Base-by-base conservation (phyloP, 805 yeast species). In the Lipomyces japonicus region DNA sequence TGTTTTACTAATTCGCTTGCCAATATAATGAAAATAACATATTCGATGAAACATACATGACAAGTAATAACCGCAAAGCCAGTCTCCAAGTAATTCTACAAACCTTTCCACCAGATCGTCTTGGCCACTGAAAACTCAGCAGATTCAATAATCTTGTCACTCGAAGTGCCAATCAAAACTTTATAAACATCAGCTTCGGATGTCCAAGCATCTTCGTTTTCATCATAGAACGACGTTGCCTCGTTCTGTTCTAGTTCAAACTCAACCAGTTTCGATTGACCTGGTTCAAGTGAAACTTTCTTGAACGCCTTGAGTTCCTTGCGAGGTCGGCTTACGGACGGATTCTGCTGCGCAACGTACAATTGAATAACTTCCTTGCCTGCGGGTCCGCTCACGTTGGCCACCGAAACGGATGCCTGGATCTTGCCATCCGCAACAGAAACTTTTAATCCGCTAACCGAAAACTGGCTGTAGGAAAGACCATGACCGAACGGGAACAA, bases 401-500 rank as follows among this genome's bases (percentile, higher is more conserved):
- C 22, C 7, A 51, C 52, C 3, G 10, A 36, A 19, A 22, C 50
- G 3, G 43, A 7, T 14, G 31, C 42, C 16, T 39, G 10, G 7
- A 39, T 16, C 39, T 6, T 48, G 25, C 67, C 65, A 6, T 63
- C 70, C 12, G 61, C 65, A 21, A 55, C 60, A 4, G 55, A 45
- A 4, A 71, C 21, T 34, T 7, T 6, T 6, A 6, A 18, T 6
- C n/a, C 37, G 16, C 19, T 12, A 6, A 34, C 5, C 9, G n/a
- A 7, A 59, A 80, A 81, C 0, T 71, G 57, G 19, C 84, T 75
- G 68, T 80, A 81, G 1, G 86, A 80, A 53, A 80, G 71, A 42
- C 86, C 86, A 58, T 65, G 72, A 3, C 86, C 86, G 64, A 81
- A 82, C 38, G 84, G 81, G 70, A 74, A 81, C 42, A 75, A 68